Evolutionary conservation across 306 rosid genomes (phyloP).

Genomic region (Dalbergia cultrata): DNA sequence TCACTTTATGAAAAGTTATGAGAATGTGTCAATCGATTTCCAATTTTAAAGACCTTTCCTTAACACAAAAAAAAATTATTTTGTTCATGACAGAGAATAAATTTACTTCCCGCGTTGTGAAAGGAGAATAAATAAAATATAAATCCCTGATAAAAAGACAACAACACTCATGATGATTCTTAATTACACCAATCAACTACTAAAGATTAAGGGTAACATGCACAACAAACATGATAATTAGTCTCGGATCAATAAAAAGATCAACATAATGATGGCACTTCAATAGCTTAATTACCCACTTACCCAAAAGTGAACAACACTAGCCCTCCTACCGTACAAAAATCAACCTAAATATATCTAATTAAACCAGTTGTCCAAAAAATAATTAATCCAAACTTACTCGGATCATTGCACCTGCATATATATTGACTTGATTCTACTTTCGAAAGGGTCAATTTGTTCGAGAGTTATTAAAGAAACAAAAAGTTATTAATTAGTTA

Average conservation of each 20-base stretch:
- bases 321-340: neutral
- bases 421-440: neutral
- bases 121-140: neutral
- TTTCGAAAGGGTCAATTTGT: neutral
- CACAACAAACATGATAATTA: slow-evolving; percentile 48
- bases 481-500: no score
- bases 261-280: slow-evolving; percentile 26
- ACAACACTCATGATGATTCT: slow-evolving; percentile 13
- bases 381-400: neutral
- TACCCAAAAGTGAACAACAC: slow-evolving; percentile 7
- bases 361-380: neutral
- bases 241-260: slow-evolving; percentile 47
- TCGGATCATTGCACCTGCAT: neutral
- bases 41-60: neutral
- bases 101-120: neutral
- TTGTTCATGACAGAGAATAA: neutral
- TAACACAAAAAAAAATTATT: no score
- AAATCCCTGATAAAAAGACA: neutral
- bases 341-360: no score
- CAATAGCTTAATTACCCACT: neutral
- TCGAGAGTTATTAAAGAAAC: no score
- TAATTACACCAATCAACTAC: slow-evolving; percentile 40
- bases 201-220: slow-evolving; percentile 41
- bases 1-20: no score
- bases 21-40: neutral